Conservation (phyloP, 2,329 filamentous ascomycete genomes). For the Ilyonectria sp. region DNA sequence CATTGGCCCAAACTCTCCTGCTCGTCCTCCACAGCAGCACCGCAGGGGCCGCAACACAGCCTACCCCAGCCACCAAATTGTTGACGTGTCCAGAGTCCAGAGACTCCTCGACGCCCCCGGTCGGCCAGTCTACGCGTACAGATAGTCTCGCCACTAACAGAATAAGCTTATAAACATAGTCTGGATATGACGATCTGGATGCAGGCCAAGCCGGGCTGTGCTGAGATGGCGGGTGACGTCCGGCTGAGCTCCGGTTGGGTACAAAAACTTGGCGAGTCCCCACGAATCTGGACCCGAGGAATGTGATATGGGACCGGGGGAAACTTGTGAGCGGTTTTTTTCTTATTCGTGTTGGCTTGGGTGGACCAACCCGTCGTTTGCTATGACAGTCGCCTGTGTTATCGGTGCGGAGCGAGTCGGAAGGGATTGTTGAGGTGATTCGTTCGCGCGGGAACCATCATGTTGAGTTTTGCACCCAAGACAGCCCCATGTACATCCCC, state of each 20-base stretch:
- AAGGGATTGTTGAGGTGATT: too few species aligned
- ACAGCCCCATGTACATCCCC: too few species aligned
- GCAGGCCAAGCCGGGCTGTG: slow-evolving; percentile 15
- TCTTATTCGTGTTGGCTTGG: background rate
- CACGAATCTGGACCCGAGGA: background rate
- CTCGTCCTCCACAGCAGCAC: background rate
- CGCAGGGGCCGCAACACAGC: background rate
- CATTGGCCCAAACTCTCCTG: too few species aligned
- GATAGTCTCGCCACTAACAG: slow-evolving; percentile 15
- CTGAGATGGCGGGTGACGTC: background rate
- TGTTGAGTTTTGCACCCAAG: background rate
- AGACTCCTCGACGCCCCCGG: background rate
- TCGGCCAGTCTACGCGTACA: background rate
- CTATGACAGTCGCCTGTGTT: background rate
- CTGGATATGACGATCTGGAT: background rate
- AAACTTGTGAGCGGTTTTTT: background rate
- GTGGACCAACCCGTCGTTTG: background rate
- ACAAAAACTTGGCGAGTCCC: background rate
- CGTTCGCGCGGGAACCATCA: background rate
- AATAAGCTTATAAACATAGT: slow-evolving; percentile 21
- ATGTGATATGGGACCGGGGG: background rate
- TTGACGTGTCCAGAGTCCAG: background rate
- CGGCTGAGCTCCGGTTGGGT: background rate
- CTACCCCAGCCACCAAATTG: slow-evolving; percentile 15
- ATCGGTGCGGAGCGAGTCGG: background rate